Evolutionary conservation across 495 filamentous ascomycete genomes (phyloP).

Genomic region (Penicillium parvum): DNA sequence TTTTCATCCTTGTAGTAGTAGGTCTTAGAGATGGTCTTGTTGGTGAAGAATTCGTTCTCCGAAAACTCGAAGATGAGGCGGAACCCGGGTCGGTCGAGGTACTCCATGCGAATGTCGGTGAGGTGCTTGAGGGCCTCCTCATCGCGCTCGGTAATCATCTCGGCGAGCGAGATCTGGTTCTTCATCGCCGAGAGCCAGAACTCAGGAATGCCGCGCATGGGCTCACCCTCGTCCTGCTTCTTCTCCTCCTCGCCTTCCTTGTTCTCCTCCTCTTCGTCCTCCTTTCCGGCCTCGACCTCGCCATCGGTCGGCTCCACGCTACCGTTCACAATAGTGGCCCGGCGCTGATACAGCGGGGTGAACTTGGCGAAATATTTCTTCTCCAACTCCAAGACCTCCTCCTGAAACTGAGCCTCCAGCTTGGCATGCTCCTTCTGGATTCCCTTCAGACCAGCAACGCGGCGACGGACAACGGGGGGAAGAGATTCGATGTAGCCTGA

Average conservation of each 20-base stretch:
- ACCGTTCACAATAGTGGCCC: conserved; percentile 90
- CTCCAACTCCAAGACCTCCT: conserved; percentile 94
- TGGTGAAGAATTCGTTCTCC: conserved; percentile 92
- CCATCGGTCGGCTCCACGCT: conserved; percentile 75
- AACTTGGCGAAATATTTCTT: conserved; percentile 99
- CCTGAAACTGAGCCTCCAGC: conserved; percentile 95
- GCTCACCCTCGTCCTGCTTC: conserved; percentile 42
- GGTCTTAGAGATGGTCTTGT: conserved; percentile 95
- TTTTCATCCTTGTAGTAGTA: conserved; percentile 99
- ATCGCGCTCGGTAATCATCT: conserved; percentile 97
- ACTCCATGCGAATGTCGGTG: conserved; percentile 97
- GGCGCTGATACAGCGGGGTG: conserved; percentile 94
- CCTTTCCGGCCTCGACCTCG: conserved; percentile 82
- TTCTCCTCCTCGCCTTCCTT: conserved; percentile 44
- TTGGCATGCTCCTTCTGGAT: conserved; percentile 98
- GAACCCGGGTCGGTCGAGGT: conserved; percentile 97
- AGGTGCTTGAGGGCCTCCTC: conserved; percentile 87
- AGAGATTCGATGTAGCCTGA: conserved; percentile 98
- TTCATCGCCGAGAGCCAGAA: conserved; percentile 99
- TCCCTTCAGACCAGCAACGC: conserved; percentile 92
- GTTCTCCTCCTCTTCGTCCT: conserved; percentile 59
- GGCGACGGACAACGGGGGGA: conserved; percentile 79
- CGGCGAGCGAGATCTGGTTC: conserved; percentile 91
- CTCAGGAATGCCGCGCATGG: conserved; percentile 80
- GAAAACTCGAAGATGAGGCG: conserved; percentile 94